Conservation (phyloP, 2,329 filamentous ascomycete genomes). For the Verticillium klebahnii region DNA sequence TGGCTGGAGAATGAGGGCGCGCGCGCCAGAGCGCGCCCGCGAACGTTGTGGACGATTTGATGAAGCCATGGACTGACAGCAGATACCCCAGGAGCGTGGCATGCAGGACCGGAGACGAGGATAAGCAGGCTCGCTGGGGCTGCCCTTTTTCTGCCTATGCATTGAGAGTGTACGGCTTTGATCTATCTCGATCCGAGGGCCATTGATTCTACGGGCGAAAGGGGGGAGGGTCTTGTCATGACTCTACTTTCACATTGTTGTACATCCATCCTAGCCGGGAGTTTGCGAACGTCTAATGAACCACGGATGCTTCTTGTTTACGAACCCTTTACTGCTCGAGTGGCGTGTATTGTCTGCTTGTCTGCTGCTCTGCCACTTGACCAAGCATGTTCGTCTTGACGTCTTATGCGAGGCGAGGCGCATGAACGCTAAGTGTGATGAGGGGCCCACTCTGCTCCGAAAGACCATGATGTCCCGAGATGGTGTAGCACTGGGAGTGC, state of each 20-base stretch:
- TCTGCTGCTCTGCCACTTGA: neutral
- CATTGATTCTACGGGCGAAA: neutral
- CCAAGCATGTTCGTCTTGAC: neutral
- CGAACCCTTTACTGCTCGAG: neutral
- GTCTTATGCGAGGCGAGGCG: neutral
- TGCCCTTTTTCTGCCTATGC: neutral
- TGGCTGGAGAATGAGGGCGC: neutral
- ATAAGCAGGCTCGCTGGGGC: neutral
- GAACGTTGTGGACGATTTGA: neutral
- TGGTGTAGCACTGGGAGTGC: neutral
- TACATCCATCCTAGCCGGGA: neutral
- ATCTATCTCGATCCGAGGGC: neutral
- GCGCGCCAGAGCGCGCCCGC: neutral
- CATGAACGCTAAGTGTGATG: neutral
- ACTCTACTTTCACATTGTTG: neutral
- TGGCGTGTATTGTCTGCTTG: neutral
- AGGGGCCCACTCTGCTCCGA: neutral
- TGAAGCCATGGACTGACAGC: neutral
- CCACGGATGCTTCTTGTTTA: neutral
- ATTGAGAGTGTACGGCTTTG: neutral
- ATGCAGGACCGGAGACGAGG: neutral
- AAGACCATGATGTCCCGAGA: neutral
- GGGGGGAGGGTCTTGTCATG: neutral
- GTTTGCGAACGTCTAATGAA: neutral
- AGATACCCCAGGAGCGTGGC: neutral